Evolutionary conservation across 345 rosid genomes (phyloP).

Genomic region (Hibiscus trionum): DNA sequence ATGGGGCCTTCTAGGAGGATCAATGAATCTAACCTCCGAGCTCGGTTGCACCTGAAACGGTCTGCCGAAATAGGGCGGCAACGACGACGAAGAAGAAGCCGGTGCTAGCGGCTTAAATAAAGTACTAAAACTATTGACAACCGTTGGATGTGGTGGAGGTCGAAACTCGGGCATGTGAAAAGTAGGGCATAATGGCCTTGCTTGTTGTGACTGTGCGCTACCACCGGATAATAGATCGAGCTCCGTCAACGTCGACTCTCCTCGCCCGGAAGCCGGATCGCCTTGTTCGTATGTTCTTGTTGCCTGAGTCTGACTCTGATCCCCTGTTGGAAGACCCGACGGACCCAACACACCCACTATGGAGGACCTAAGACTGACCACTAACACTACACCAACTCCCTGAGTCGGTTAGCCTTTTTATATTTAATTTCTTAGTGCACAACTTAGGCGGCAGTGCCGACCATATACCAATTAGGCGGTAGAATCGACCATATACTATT

Average conservation of each 20-base stretch:
- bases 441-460: too few species aligned
- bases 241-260: slow-evolving; percentile 32
- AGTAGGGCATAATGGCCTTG: slow-evolving; percentile 30
- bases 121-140: slow-evolving; percentile 18
- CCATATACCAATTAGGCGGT: too few species aligned
- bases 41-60: slow-evolving; percentile 60
- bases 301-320: slow-evolving; percentile 4
- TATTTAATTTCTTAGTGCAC: too few species aligned
- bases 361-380: too few species aligned
- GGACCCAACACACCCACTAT: too few species aligned
- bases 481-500: too few species aligned
- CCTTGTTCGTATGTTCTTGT: slow-evolving; percentile 9
- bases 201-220: slow-evolving; percentile 17
- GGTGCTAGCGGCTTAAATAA: slow-evolving; percentile 48
- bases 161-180: slow-evolving; percentile 33
- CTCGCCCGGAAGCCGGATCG: slow-evolving; percentile 33
- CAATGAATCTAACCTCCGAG: slow-evolving; percentile 60
- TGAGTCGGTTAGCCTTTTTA: too few species aligned
- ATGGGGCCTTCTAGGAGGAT: slow-evolving; percentile 72
- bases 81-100: slow-evolving; percentile 20
- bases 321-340: too few species aligned
- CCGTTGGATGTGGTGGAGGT: slow-evolving; percentile 28
- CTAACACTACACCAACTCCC: too few species aligned
- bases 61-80: slow-evolving; percentile 54
- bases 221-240: slow-evolving; percentile 57